phyloP scores from a whole-genome alignment of 345 rosid genomes.

The Salix suchowensis region DNA sequence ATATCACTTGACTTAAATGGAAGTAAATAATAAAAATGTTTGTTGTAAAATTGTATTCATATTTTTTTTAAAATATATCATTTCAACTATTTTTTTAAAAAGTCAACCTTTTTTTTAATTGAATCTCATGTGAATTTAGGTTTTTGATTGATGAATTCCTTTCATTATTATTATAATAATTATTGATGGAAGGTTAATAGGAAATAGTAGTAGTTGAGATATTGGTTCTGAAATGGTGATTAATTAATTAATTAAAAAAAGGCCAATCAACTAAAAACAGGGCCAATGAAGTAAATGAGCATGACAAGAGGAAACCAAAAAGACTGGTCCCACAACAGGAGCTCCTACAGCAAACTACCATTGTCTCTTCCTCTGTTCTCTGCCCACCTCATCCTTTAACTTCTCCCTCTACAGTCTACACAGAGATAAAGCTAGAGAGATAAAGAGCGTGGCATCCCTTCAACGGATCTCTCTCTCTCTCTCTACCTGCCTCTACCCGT shows the following conservation, averaged over 20 bases:
- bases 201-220: background rate
- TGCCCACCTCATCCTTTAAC: background rate
- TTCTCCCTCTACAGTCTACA: slow-evolving; percentile 1
- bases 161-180: too few relatives aligned
- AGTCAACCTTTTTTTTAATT: too few relatives aligned
- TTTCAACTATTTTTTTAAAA: too few relatives aligned
- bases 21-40: too few relatives aligned
- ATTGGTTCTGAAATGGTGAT: background rate
- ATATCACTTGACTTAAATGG: too few relatives aligned
- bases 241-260: background rate
- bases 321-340: slow-evolving; percentile 29
- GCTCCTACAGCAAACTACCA: slow-evolving; percentile 26
- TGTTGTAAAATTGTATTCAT: too few relatives aligned
- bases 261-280: background rate
- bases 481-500: slow-evolving; percentile 8
- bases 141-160: too few relatives aligned
- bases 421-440: background rate
- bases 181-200: too few relatives aligned
- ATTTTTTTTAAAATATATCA: too few relatives aligned
- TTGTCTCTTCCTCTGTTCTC: slow-evolving; percentile 50
- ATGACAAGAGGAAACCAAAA: background rate
- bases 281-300: slow-evolving; percentile 19
- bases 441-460: background rate
- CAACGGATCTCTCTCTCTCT: slow-evolving; percentile 21
- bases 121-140: too few relatives aligned